A percentile compares a stretch with the other conserved stretches of the same genome.
Evolutionary conservation across 768 basidiomycete genomes (phyloP).

Genomic region (Psilocybe cubensis): DNA sequence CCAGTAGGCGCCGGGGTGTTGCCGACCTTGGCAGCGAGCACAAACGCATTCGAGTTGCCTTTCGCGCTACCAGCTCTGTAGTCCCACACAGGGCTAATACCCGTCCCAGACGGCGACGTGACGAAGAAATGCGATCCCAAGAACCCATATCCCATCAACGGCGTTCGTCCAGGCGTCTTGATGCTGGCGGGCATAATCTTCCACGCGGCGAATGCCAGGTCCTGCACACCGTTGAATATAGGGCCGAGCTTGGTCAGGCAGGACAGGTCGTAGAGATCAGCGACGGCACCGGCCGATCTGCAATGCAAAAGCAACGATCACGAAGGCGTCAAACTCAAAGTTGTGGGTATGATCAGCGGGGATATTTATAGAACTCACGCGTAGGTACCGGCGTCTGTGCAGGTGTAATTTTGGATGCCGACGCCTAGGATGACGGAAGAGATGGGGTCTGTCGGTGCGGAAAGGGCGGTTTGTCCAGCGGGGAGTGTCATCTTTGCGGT

Average conservation of each 20-base stretch:
- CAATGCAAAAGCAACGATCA: too few relatives aligned
- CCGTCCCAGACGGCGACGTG: slow-evolving; percentile 44
- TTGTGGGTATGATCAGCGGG: neutral
- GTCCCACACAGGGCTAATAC: slow-evolving; percentile 58
- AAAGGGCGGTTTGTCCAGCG: slow-evolving; percentile 33
- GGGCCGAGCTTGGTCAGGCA: slow-evolving; percentile 39
- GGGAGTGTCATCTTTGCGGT: slow-evolving; percentile 31
- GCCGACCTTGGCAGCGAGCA: slow-evolving; percentile 46
- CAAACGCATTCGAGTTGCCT: slow-evolving; percentile 48
- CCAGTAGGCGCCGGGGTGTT: slow-evolving; percentile 46
- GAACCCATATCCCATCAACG: slow-evolving; percentile 9
- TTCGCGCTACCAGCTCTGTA: slow-evolving; percentile 46
- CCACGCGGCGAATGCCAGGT: slow-evolving; percentile 27
- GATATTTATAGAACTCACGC: slow-evolving; percentile 33
- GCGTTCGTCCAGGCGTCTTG: slow-evolving; percentile 12
- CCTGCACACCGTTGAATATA: slow-evolving; percentile 33
- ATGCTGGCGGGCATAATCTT: slow-evolving; percentile 2
- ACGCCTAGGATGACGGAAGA: slow-evolving; percentile 48
- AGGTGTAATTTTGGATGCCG: slow-evolving; percentile 62
- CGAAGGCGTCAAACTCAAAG: neutral
- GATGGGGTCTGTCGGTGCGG: slow-evolving; percentile 34
- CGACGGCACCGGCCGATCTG: slow-evolving; percentile 52
- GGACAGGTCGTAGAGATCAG: slow-evolving; percentile 57
- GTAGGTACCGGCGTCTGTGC: slow-evolving; percentile 42
- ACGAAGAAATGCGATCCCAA: slow-evolving; percentile 62